phyloP scores from a whole-genome alignment of 805 yeast species.

The Wickerhamomyces chambardii region DNA sequence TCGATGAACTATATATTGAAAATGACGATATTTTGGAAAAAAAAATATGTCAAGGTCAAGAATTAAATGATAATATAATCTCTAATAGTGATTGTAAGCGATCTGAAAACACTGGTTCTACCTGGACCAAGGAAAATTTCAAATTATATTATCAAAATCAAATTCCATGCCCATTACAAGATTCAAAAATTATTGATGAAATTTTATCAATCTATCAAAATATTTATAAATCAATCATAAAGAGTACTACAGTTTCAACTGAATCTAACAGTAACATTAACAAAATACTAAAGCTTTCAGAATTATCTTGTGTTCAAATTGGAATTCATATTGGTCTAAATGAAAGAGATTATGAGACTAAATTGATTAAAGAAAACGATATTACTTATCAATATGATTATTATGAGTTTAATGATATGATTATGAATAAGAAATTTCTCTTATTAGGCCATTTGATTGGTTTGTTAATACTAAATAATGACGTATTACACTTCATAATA shows the following conservation, averaged over 20 bases:
- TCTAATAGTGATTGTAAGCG: too few relatives aligned
- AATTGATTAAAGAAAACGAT: constrained; percentile 2
- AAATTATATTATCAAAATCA: not conserved
- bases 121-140: too few relatives aligned
- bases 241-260: too few relatives aligned
- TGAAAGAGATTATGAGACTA: not conserved
- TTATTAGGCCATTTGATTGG: constrained; percentile 3
- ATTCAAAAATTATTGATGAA: not conserved
- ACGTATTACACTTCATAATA: constrained; percentile 2
- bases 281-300: constrained; percentile 1
- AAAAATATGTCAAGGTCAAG: not conserved
- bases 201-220: not conserved
- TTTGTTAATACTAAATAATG: constrained; percentile 1
- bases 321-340: constrained; percentile 5
- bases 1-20: too few relatives aligned
- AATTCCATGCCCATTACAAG: not conserved
- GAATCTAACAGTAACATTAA: too few relatives aligned
- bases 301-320: constrained; percentile 4
- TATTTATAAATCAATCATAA: not conserved
- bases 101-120: too few relatives aligned
- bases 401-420: not conserved
- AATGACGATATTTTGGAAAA: not conserved
- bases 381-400: not conserved
- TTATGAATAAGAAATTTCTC: constrained; percentile 1
- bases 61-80: too few relatives aligned